These are phyloP conservation scores for Sedum album DNA, from an alignment of 164 flowering plant species.

Conservation along the genomic window DNA sequence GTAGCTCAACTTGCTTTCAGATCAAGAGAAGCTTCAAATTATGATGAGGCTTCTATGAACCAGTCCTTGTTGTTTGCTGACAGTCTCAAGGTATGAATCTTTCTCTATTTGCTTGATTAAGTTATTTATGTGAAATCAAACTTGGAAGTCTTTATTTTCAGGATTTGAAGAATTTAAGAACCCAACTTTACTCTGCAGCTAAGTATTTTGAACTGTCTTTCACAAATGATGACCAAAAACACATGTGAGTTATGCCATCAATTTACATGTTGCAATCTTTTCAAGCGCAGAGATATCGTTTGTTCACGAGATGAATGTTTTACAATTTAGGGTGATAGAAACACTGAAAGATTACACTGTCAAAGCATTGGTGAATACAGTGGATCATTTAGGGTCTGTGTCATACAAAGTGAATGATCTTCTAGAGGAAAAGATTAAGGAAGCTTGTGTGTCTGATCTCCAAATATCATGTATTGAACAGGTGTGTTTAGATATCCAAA, in stretches of 20 bases:
- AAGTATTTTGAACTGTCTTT: slow-evolving; percentile 88
- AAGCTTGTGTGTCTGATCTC: slow-evolving; percentile 59
- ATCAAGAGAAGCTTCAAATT: slow-evolving; percentile 35
- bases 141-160: slow-evolving; percentile 19
- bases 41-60: slow-evolving; percentile 77
- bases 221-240: slow-evolving; percentile 72
- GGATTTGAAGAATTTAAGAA: slow-evolving; percentile 86
- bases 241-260: slow-evolving; percentile 43
- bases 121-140: not conserved
- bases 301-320: not conserved
- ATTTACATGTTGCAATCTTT: not conserved
- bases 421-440: slow-evolving; percentile 72
- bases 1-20: not conserved
- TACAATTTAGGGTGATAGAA: slow-evolving; percentile 52
- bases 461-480: slow-evolving; percentile 80
- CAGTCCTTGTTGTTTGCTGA: slow-evolving; percentile 81
- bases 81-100: slow-evolving; percentile 91
- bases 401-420: slow-evolving; percentile 65
- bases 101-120: not conserved
- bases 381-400: slow-evolving; percentile 90
- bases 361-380: slow-evolving; percentile 84
- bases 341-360: slow-evolving; percentile 83
- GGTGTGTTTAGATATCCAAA: slow-evolving; percentile 26
- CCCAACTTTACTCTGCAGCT: slow-evolving; percentile 88
- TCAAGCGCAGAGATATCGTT: not conserved